phyloP scores from a whole-genome alignment of 805 yeast genomes.

The Pichia exigua region DNA sequence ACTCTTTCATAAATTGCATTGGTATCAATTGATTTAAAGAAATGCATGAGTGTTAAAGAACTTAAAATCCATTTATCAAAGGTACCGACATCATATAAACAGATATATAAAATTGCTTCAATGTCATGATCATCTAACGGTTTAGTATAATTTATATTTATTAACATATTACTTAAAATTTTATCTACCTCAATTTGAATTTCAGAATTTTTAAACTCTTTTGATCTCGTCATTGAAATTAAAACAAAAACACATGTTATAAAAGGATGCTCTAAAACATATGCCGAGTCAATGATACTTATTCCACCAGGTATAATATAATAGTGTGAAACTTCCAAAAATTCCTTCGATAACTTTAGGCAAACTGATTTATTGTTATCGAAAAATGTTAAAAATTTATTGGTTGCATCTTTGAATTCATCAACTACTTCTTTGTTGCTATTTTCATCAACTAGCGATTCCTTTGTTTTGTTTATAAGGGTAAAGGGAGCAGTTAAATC shows the following conservation, averaged over 20 bases:
- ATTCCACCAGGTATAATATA: constrained; percentile 60
- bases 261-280: constrained; percentile 44
- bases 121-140: constrained; percentile 53
- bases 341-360: constrained; percentile 37
- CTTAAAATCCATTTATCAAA: constrained; percentile 47
- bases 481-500: constrained; percentile 26
- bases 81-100: constrained; percentile 37
- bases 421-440: constrained; percentile 15
- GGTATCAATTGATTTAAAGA: constrained; percentile 40
- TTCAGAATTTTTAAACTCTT: constrained; percentile 38
- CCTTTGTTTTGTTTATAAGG: constrained; percentile 25
- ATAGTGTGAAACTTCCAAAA: constrained; percentile 45
- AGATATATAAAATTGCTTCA: constrained; percentile 50
- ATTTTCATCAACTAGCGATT: constrained; percentile 15
- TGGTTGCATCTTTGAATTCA: constrained; percentile 30
- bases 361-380: constrained; percentile 36
- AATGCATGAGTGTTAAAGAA: constrained; percentile 42
- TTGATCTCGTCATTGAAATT: constrained; percentile 50
- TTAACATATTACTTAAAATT: constrained; percentile 42
- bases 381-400: constrained; percentile 41
- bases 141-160: constrained; percentile 31
- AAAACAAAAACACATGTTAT: constrained; percentile 47
- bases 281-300: constrained; percentile 37
- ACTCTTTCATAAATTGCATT: constrained; percentile 31
- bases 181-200: constrained; percentile 41